Percentiles rank a stretch among this genome's conserved stretches.
Conservation (phyloP, 345 rosid genomes). For the Iberis pinnata region DNA sequence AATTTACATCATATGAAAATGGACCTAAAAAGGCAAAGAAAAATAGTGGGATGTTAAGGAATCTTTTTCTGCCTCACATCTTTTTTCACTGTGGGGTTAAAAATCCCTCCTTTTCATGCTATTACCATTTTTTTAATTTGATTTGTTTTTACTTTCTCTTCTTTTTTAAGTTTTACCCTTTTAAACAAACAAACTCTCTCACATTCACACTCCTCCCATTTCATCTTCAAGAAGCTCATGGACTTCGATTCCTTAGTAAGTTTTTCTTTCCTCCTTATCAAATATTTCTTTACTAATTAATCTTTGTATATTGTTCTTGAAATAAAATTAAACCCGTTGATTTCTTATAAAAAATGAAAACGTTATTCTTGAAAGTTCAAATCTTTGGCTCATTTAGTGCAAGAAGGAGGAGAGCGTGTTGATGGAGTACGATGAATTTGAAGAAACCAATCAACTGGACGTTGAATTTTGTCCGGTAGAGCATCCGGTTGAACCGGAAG, state of each 20-base stretch:
- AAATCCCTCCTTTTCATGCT: constrained; percentile 33
- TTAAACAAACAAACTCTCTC: constrained; percentile 14
- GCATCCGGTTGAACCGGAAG: constrained; percentile 81
- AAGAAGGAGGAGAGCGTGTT: constrained; percentile 24
- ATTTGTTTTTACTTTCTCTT: constrained; percentile 13
- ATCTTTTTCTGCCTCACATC: constrained; percentile 33
- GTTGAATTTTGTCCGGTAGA: constrained; percentile 76
- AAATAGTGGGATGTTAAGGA: constrained; percentile 30
- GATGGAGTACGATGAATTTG: constrained; percentile 31
- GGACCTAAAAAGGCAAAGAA: constrained; percentile 10
- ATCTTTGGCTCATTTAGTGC: constrained; percentile 4
- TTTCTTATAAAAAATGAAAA: background rate
- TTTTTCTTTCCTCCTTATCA: background rate
- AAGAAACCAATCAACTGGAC: constrained; percentile 29
- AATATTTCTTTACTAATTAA: background rate
- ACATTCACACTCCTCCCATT: constrained; percentile 23
- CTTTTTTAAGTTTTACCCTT: constrained; percentile 16
- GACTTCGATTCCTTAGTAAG: constrained; percentile 27
- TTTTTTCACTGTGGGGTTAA: constrained; percentile 38
- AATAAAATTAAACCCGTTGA: too few species aligned
- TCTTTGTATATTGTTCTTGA: background rate
- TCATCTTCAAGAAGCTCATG: constrained; percentile 29
- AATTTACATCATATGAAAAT: constrained; percentile 17
- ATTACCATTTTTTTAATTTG: constrained; percentile 13
- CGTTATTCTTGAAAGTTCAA: background rate